Base-by-base conservation (phyloP, 306 rosid species). In the Acacia melanoxylon region DNA sequence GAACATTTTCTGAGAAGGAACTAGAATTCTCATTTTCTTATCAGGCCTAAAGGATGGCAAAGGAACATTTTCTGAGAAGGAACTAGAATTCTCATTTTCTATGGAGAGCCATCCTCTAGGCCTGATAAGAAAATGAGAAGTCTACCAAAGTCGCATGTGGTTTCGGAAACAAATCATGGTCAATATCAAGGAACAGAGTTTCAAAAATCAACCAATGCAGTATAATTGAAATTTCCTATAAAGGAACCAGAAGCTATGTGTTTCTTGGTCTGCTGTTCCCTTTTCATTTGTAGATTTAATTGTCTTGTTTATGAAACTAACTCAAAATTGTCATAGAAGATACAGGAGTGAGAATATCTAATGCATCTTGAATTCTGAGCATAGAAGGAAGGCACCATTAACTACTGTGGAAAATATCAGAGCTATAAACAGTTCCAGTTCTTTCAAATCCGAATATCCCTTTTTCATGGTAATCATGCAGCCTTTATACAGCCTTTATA, bases 81-180 rank as follows among this genome's bases (percentile, higher is more conserved):
- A n/a, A n/a, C n/a, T n/a, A n/a, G n/a, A n/a, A n/a, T n/a, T n/a
- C n/a, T n/a, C n/a, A n/a, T n/a, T n/a, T n/a, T n/a, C n/a, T n/a
- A n/a, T n/a, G n/a, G n/a, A n/a, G n/a, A n/a, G 48, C 41, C 65
- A 6, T 15, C 24, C 62, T 31, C 63, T 69, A 68, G 27, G 54
- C 81, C 58, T 13, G 5, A 14, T n/a, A 80, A 84, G 42, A 84
- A 75, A 61, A 4, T 25, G 81, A 80, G 59, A 69, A 46, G 6
- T 59, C 25, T 1, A 16, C 12, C 16, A n/a, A 79, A 13, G 33
- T 8, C n/a, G 2, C 31, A 29, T 29, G 31, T 29, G 31, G 31
- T 29, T 29, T 29, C 31, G 22, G 51, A 48, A 72, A 51, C 2
- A 73, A 5, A 24, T 14, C 48, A 56, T 44, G 70, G 2, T 8